Percentiles rank a stretch among this genome's conserved stretches.
These are phyloP conservation scores for Eragrostis tef DNA, from an alignment of 202 grass and related monocot genomes.

Conservation along the genomic window DNA sequence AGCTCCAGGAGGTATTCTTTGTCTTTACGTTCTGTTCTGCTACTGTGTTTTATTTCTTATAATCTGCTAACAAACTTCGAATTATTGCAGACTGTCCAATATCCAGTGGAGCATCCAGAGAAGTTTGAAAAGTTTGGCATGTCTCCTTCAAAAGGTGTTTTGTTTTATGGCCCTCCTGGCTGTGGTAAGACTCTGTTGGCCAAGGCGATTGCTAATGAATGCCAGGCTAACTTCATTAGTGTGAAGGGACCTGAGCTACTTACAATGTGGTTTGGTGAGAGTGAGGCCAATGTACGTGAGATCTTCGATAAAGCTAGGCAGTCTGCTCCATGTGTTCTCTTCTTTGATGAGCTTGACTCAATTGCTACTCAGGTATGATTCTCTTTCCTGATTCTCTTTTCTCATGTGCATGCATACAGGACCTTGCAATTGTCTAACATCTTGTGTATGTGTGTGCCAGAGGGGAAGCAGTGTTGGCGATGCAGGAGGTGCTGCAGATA, in stretches of 20 bases:
- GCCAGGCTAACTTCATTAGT: slow-evolving; percentile 89
- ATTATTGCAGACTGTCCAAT: slow-evolving; percentile 72
- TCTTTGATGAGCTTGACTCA: slow-evolving; percentile 73
- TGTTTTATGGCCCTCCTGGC: slow-evolving; percentile 93
- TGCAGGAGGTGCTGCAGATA: slow-evolving; percentile 67
- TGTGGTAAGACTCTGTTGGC: slow-evolving; percentile 93
- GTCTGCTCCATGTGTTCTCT: slow-evolving; percentile 76
- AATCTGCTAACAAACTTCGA: background rate
- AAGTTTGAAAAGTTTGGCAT: slow-evolving; percentile 86
- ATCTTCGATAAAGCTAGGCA: slow-evolving; percentile 86
- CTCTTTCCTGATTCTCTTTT: background rate
- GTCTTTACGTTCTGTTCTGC: background rate
- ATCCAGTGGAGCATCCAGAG: slow-evolving; percentile 76
- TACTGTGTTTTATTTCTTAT: background rate
- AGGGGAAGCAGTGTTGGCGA: slow-evolving; percentile 67
- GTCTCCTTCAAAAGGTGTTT: slow-evolving; percentile 81
- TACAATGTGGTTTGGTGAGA: slow-evolving; percentile 88
- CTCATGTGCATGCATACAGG: background rate
- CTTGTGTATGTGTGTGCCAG: slow-evolving; percentile 37
- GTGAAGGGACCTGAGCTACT: slow-evolving; percentile 77
- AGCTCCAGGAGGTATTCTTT: slow-evolving; percentile 81
- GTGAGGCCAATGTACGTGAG: slow-evolving; percentile 67
- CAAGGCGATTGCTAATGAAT: slow-evolving; percentile 96
- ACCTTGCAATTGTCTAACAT: background rate
- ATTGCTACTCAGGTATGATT: slow-evolving; percentile 72